Conservation (phyloP, 768 basidiomycete species). For the Favolaschia claudopus region DNA sequence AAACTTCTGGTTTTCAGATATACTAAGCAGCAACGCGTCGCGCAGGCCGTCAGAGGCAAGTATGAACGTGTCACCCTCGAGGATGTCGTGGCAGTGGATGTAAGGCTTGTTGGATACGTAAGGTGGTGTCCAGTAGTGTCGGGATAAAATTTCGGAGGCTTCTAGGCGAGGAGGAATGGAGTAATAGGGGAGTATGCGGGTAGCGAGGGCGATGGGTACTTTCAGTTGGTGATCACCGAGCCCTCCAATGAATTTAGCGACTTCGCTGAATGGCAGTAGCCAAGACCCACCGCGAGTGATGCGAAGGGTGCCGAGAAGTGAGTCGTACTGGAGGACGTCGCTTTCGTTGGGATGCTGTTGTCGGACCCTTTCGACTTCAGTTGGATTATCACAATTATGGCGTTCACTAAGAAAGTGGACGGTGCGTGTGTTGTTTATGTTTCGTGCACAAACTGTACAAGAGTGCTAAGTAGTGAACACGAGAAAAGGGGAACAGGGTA, state of each 20-base stretch:
- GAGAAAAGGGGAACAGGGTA: not conserved
- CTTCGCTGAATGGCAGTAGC: not conserved
- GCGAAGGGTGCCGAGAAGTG: not conserved
- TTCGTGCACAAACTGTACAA: conserved; percentile 34
- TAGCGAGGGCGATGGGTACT: conserved; percentile 1
- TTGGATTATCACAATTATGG: conserved; percentile 39
- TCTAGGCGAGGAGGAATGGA: not conserved
- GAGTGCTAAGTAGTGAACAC: conserved; percentile 7
- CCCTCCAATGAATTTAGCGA: not conserved
- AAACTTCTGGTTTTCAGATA: not conserved
- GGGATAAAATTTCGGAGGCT: not conserved
- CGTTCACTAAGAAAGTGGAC: conserved; percentile 32
- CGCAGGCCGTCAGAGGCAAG: conserved; percentile 14
- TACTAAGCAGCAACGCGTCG: not conserved
- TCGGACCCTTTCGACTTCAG: conserved; percentile 34
- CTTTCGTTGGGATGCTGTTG: conserved; percentile 40
- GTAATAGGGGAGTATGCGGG: conserved; percentile 1
- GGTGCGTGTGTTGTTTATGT: conserved; percentile 28
- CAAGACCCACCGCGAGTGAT: not conserved
- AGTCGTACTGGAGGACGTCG: not conserved
- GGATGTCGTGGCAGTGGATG: not conserved
- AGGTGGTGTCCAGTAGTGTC: not conserved
- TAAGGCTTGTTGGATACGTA: not conserved
- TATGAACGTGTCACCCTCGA: conserved; percentile 1
- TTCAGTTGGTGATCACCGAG: conserved; percentile 16